Evolutionary conservation across 305 asterid species (phyloP), one percentile per base, ranked within the genome.

Genomic region (Caryopteris hybrid): DNA sequence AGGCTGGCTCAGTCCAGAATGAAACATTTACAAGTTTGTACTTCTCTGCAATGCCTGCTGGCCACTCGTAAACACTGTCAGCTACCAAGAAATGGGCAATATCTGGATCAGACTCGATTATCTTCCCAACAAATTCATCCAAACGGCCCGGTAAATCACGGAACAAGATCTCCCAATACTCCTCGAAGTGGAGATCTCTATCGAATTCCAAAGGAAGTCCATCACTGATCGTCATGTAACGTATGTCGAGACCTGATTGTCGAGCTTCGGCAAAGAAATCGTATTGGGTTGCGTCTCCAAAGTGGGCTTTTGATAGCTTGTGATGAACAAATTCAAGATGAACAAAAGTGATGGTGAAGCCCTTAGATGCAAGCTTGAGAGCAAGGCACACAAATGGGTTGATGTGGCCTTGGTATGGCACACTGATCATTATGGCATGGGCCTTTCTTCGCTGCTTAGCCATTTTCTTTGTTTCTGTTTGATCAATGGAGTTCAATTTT

Each of bases 1-100:
- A 7, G 3, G 84, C 82, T 21, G 89, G 86, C 42, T 84, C 77
- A 0, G 89, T 83, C 92, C 89, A 86, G 36, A 83, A 79, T 0
- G 89, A 83, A 18, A 83, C 92, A 20, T 50, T 76, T n/a, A 77
- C 75, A 18, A 86, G 76, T 17, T 75, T 78, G 72, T 78, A 64
- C 46, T 82, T 86, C 5, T 55, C 57, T 12, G 89, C 86, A 47
- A 84, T 67, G 20, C 25, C 47, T 0, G 77, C 66, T 4, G 78
- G 77, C 89, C 89, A 86, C 0, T 77, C 64, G 63, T 34, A 86
- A 45, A 76, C 46, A 16, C 83, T 83, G 42, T 86, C 89, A 16
- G 89, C 72, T 14, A 86, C 80, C 75, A 86, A 39, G 16, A 81
- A 81, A 0, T 61, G 63, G 3, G 22, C 51, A 1, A 72, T 71